A percentile compares a stretch with the other conserved stretches of the same genome.
phyloP scores from a whole-genome alignment of 345 rosid genomes.

The Populus nigra region DNA sequence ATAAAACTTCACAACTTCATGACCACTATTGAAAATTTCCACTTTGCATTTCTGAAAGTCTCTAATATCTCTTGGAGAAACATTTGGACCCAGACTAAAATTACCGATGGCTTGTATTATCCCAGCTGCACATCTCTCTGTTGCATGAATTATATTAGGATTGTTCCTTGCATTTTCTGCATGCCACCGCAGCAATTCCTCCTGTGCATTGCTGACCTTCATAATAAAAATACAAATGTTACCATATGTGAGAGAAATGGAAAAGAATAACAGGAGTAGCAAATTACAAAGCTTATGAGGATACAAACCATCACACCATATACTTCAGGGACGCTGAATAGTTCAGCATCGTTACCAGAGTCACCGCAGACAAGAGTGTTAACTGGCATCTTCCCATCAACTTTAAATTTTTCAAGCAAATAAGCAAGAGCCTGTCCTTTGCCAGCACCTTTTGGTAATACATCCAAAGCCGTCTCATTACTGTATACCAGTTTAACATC shows the following conservation, averaged over 20 bases:
- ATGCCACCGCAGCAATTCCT: conserved; percentile 89
- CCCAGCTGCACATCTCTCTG: conserved; percentile 88
- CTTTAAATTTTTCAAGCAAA: conserved; percentile 65
- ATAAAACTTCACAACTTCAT: conserved; percentile 67
- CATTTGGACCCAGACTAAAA: conserved; percentile 80
- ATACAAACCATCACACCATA: conserved; percentile 88
- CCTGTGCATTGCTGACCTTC: conserved; percentile 95
- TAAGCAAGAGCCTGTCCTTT: conserved; percentile 96
- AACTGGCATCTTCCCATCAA: conserved; percentile 56
- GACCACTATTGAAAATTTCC: conserved; percentile 44
- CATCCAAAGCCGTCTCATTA: conserved; percentile 84
- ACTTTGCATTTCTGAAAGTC: conserved; percentile 36
- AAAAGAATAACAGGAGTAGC: background rate
- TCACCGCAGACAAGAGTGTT: conserved; percentile 92
- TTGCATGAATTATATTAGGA: conserved; percentile 74
- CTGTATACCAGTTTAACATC: conserved; percentile 88
- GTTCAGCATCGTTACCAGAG: conserved; percentile 95
- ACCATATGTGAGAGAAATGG: background rate
- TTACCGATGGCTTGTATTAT: conserved; percentile 82
- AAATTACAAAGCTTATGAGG: background rate
- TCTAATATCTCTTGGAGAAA: conserved; percentile 74
- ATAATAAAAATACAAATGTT: background rate
- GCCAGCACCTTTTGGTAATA: conserved; percentile 89
- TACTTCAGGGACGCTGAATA: conserved; percentile 78
- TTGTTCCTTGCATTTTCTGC: conserved; percentile 76